A percentile compares a stretch with the other conserved stretches of the same genome.
phyloP scores from a whole-genome alignment of 805 yeast genomes.

The Soucietia sequanensis region DNA sequence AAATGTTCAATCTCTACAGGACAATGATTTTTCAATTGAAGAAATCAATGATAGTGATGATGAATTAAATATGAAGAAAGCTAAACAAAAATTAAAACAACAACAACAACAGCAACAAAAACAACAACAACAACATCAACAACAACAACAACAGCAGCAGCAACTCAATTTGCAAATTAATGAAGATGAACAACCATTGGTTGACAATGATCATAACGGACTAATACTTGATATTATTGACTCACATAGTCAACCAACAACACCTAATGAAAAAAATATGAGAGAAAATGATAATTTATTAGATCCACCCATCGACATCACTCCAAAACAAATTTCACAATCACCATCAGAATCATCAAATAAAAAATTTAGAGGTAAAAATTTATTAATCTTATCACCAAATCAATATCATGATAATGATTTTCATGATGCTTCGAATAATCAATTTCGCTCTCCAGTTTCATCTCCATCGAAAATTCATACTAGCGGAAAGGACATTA shows the following conservation, averaged over 20 bases:
- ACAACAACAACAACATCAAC: neutral
- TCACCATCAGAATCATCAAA: constrained; percentile 13
- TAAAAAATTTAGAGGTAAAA: constrained; percentile 24
- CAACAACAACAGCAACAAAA: neutral
- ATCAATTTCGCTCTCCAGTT: constrained; percentile 4
- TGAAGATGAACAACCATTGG: constrained; percentile 3
- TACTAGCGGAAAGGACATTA: constrained; percentile 1
- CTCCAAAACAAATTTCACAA: constrained; percentile 2
- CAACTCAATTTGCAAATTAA: constrained; percentile 1
- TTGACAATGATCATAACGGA: constrained; percentile 9
- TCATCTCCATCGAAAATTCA: constrained; percentile 3
- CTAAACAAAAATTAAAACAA: constrained; percentile 1
- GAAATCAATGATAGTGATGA: constrained; percentile 43
- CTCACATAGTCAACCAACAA: constrained; percentile 15
- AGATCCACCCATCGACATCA: constrained; percentile 16
- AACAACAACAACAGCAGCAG: neutral
- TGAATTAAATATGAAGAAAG: constrained; percentile 19
- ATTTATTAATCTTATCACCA: constrained; percentile 38
- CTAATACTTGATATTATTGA: constrained; percentile 19
- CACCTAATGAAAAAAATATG: constrained; percentile 13
- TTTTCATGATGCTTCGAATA: constrained; percentile 23
- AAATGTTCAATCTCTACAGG: too few species aligned
- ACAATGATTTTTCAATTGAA: constrained; percentile 36
- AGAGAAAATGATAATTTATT: constrained; percentile 7
- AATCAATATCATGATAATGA: constrained; percentile 35